Percentiles rank a stretch among this genome's conserved stretches.
These are phyloP conservation scores for Mycosphaerella sp. DNA, from an alignment of 2,329 filamentous ascomycete genomes.

Conservation along the genomic window DNA sequence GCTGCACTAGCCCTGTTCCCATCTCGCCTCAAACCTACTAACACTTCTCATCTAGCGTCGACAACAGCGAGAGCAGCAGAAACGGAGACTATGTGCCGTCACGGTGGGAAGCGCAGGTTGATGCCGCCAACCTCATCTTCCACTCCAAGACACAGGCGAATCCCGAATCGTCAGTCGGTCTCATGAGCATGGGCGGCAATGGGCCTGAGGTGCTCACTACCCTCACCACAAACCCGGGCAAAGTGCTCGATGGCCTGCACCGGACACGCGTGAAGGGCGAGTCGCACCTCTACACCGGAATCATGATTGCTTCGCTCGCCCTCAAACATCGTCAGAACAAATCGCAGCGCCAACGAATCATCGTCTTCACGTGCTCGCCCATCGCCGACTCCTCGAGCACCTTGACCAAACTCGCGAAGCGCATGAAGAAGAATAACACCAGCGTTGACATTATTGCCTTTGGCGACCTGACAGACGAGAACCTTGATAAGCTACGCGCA, in stretches of 20 bases:
- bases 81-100: slow-evolving; percentile 92
- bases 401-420: slow-evolving; percentile 83
- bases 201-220: slow-evolving; percentile 97
- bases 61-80: slow-evolving; percentile 97
- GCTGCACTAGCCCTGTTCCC: slow-evolving; percentile 27
- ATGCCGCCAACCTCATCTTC: slow-evolving; percentile 92
- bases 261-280: slow-evolving; percentile 89
- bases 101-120: slow-evolving; percentile 91
- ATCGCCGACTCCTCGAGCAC: slow-evolving; percentile 85
- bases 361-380: slow-evolving; percentile 93
- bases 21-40: slow-evolving; percentile 15
- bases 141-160: slow-evolving; percentile 92
- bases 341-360: slow-evolving; percentile 90
- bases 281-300: slow-evolving; percentile 82
- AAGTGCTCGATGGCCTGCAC: slow-evolving; percentile 86
- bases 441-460: slow-evolving; percentile 93
- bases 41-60: slow-evolving; percentile 48
- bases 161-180: slow-evolving; percentile 90
- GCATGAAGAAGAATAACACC: slow-evolving; percentile 98
- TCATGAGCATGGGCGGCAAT: slow-evolving; percentile 94
- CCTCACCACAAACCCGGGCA: slow-evolving; percentile 90
- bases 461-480: slow-evolving; percentile 85
- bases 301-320: slow-evolving; percentile 92
- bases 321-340: slow-evolving; percentile 98
- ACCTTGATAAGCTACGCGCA: slow-evolving; percentile 78